A percentile compares a stretch with the other conserved stretches of the same genome.
phyloP scores from a whole-genome alignment of 768 basidiomycete species.

The Kwoniella dendrophila region DNA sequence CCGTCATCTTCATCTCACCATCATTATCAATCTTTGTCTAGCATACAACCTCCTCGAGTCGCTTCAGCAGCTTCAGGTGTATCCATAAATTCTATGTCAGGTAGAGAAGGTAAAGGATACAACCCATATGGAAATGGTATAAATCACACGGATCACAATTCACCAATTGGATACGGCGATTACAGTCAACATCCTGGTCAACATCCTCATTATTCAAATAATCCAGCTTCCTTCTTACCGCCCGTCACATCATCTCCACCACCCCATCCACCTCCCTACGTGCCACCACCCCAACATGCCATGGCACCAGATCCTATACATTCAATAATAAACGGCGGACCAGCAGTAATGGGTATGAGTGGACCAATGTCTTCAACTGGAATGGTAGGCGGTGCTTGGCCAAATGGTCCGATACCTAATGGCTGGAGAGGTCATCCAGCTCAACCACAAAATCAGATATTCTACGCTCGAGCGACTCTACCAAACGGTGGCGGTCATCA shows the following conservation, averaged over 20 bases:
- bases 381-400: slow-evolving; percentile 12
- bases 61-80: slow-evolving; percentile 26
- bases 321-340: slow-evolving; percentile 16
- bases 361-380: slow-evolving; percentile 11
- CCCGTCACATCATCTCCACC: slow-evolving; percentile 41
- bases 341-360: slow-evolving; percentile 9
- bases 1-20: slow-evolving; percentile 32
- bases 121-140: background rate
- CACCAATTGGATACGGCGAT: slow-evolving; percentile 11
- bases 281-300: slow-evolving; percentile 51
- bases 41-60: slow-evolving; percentile 22
- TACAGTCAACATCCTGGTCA: slow-evolving; percentile 14
- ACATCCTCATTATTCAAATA: slow-evolving; percentile 15
- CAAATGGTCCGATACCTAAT: slow-evolving; percentile 7
- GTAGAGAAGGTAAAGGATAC: slow-evolving; percentile 9
- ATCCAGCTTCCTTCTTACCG: slow-evolving; percentile 30
- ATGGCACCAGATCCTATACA: slow-evolving; percentile 54
- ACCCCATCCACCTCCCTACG: slow-evolving; percentile 44
- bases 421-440: slow-evolving; percentile 19
- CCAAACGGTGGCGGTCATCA: slow-evolving; percentile 19
- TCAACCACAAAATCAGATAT: slow-evolving; percentile 6
- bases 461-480: background rate
- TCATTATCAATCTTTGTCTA: slow-evolving; percentile 22
- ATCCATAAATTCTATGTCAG: slow-evolving; percentile 9
- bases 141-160: background rate